Evolutionary conservation across 768 basidiomycete species (phyloP).

Genomic region (Leccinum boreale): DNA sequence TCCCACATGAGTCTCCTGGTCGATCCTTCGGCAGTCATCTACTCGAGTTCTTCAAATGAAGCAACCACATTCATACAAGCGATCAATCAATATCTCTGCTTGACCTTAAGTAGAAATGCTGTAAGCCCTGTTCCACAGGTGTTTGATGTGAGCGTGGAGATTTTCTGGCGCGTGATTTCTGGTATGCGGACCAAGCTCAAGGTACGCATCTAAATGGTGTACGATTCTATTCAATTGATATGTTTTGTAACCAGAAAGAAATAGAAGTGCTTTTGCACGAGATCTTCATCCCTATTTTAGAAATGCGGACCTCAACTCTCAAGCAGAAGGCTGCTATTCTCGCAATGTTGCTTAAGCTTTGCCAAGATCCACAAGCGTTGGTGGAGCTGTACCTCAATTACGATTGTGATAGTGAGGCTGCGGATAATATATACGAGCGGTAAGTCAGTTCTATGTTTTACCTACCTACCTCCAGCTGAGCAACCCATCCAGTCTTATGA

Average conservation of each 20-base stretch:
- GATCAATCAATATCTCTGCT: slow-evolving; percentile 92
- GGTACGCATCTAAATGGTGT: slow-evolving; percentile 39
- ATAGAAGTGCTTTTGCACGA: slow-evolving; percentile 98
- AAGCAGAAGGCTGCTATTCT: slow-evolving; percentile 94
- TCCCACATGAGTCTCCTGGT: slow-evolving; percentile 89
- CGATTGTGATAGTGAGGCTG: slow-evolving; percentile 93
- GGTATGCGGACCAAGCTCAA: slow-evolving; percentile 95
- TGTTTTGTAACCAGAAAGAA: slow-evolving; percentile 70
- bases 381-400: slow-evolving; percentile 99
- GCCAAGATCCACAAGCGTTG: slow-evolving; percentile 94
- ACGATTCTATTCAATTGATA: slow-evolving; percentile 7
- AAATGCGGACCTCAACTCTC: slow-evolving; percentile 94
- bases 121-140: slow-evolving; percentile 95
- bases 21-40: slow-evolving; percentile 85
- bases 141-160: slow-evolving; percentile 97
- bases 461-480: slow-evolving; percentile 3
- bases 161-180: slow-evolving; percentile 95
- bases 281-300: slow-evolving; percentile 96
- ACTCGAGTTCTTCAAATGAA: slow-evolving; percentile 85
- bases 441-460: slow-evolving; percentile 34
- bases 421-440: slow-evolving; percentile 97
- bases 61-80: slow-evolving; percentile 90
- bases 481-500: slow-evolving; percentile 64
- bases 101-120: slow-evolving; percentile 90
- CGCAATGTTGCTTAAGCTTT: slow-evolving; percentile 81